phyloP scores from a whole-genome alignment of 129 eudicot species.

The Tanacetum coccineum region DNA sequence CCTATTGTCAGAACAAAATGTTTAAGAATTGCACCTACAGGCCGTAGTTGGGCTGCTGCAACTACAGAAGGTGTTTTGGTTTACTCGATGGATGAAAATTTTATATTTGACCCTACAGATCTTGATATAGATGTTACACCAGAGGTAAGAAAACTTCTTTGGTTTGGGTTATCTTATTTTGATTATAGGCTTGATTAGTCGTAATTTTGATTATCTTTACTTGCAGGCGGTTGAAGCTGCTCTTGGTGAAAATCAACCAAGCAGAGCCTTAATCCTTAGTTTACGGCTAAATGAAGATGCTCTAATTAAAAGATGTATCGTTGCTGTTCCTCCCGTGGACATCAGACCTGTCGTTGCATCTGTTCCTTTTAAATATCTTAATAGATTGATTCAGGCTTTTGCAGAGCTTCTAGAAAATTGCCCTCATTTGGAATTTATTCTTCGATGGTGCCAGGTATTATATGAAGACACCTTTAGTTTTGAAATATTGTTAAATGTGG shows the following conservation, averaged over 20 bases:
- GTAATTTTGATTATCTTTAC: conserved; percentile 1
- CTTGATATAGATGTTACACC: conserved; percentile 97
- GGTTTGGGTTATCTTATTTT: not conserved
- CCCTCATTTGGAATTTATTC: conserved; percentile 85
- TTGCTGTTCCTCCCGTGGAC: conserved; percentile 61
- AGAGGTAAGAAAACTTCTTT: conserved; percentile 42
- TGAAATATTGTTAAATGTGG: no score
- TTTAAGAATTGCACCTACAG: conserved; percentile 88
- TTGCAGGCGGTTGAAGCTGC: conserved; percentile 94
- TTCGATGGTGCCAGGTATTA: conserved; percentile 90
- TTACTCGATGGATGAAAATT: conserved; percentile 87
- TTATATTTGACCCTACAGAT: conserved; percentile 97
- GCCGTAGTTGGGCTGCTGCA: conserved; percentile 95
- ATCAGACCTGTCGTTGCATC: conserved; percentile 74
- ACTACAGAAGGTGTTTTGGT: conserved; percentile 94
- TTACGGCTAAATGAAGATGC: conserved; percentile 79
- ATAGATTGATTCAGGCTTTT: conserved; percentile 78
- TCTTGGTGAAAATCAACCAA: conserved; percentile 60
- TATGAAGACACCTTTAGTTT: not conserved
- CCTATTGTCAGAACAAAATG: conserved; percentile 85
- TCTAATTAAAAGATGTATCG: conserved; percentile 65
- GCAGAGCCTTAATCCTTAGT: conserved; percentile 81
- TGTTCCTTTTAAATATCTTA: conserved; percentile 67
- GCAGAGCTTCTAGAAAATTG: conserved; percentile 79
- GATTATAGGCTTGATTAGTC: not conserved